A percentile compares a stretch with the other conserved stretches of the same genome.
These are phyloP conservation scores for Mortierella sp. DNA, from an alignment of 371 early-diverging fungal genomes.

Conservation along the genomic window DNA sequence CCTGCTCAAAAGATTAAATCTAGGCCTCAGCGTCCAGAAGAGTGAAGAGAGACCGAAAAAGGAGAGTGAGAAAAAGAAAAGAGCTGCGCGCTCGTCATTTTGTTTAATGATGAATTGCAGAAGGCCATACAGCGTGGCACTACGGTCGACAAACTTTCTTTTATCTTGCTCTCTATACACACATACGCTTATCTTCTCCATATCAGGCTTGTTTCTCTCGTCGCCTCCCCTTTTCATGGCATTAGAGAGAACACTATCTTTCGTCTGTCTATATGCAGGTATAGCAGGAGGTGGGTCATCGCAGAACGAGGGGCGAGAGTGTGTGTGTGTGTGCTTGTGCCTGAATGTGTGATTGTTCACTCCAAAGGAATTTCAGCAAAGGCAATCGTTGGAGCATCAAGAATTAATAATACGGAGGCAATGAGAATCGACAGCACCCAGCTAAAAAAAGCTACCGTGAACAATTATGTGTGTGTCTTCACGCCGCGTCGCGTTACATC, in stretches of 20 bases:
- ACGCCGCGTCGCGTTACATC: not conserved
- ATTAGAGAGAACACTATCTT: not conserved
- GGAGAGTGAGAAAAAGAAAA: too few species aligned
- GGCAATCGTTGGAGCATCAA: not conserved
- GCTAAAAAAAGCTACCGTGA: too few species aligned
- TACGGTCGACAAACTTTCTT: slow-evolving; percentile 6
- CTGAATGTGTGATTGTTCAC: not conserved
- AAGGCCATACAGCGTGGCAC: not conserved
- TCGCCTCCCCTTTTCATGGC: not conserved
- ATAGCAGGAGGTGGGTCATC: not conserved
- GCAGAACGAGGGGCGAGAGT: not conserved
- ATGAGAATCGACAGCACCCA: not conserved
- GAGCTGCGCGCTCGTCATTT: slow-evolving; percentile 10
- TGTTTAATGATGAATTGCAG: not conserved
- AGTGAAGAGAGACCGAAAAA: not conserved
- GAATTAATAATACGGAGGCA: slow-evolving; percentile 1
- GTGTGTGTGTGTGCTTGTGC: not conserved
- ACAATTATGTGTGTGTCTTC: too few species aligned
- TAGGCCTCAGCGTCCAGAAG: not conserved
- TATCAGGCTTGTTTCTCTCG: not conserved
- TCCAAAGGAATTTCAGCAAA: not conserved
- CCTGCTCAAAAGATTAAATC: not conserved
- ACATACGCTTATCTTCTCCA: not conserved
- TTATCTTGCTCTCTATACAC: not conserved
- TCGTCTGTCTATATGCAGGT: not conserved